A percentile compares a stretch with the other conserved stretches of the same genome.
These are phyloP conservation scores for Anisodus acutangulus DNA, from an alignment of 257 asterid genomes.

Conservation along the genomic window DNA sequence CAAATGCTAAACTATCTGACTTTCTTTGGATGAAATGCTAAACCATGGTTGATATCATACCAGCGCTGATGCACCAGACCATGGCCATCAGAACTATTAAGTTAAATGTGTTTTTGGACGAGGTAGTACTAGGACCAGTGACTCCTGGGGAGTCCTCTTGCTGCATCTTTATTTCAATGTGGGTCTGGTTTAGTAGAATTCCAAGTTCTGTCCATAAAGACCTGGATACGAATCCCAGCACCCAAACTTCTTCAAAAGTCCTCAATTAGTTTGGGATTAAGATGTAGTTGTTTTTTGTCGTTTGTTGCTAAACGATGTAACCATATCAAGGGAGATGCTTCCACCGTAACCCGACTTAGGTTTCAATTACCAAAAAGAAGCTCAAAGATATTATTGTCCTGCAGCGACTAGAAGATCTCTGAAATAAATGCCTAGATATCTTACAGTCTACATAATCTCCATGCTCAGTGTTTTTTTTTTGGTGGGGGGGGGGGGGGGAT, in stretches of 20 bases:
- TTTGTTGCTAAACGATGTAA: not conserved
- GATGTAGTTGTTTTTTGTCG: not conserved
- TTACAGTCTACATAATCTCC: not conserved
- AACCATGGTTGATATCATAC: not conserved
- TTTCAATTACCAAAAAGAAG: constrained; percentile 18
- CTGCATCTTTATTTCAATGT: not conserved
- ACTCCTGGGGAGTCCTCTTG: not conserved
- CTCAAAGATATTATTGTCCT: not conserved
- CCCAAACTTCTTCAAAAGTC: not conserved
- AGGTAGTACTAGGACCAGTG: not conserved
- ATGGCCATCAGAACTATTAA: not conserved
- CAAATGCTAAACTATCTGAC: not conserved
- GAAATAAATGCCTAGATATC: not conserved
- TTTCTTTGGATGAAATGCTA: not conserved
- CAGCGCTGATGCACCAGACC: not conserved
- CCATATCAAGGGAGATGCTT: not conserved
- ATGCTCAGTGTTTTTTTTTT: not conserved
- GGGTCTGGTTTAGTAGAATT: not conserved
- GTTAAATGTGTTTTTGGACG: not conserved
- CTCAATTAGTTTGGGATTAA: not conserved
- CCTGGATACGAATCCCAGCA: not conserved
- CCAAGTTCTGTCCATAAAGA: not conserved
- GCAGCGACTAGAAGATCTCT: constrained; percentile 14
- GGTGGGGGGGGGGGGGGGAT: not conserved
- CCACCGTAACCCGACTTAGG: not conserved